Base-by-base conservation (phyloP, 352 stramenopile species). In the Pythium dissimile region DNA sequence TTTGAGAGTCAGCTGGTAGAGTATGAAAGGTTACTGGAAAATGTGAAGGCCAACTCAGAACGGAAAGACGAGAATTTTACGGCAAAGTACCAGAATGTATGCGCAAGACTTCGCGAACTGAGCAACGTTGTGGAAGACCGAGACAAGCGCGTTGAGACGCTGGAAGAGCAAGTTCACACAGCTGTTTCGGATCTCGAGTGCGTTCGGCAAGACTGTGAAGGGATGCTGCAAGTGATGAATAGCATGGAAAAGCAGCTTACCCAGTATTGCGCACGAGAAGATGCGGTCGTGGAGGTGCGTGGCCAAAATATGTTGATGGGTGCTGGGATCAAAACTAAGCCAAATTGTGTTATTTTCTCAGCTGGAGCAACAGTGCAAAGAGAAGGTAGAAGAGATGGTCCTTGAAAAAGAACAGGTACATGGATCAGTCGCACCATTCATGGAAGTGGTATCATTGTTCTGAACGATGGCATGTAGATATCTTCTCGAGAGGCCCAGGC, bases 211-310 rank as follows among this genome's bases (percentile, higher is more conserved):
- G 84, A 94, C 38, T 92, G 81, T 21, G 84, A 94, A 64, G 84
- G 81, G 6, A 94, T 94, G 80, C 46, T 94, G 3, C 74, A 76
- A n/a, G 84, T 94, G 27, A 75, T 94, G 42, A 88, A 72, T 20
- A 80, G 69, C 18, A 94, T 94, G 84, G 84, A 94, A 51, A 92
- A 89, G 31, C 84, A 92, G 51, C 54, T 94, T 20, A 87, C 71
- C 21, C 79, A 91, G 46, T 94, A 92, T 44, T 86, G 73, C 27
- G 57, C 77, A 8, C 65, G 84, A 15, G 84, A 94, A 59, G 81
- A 92, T 20, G 78, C 80, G 13, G 81, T 94, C 0, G 58, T 80
- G 13, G 79, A 89, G 71, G 83, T 90, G 53, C 32, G 41, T 32
- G 4, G 3, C 30, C 28, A 26, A 4, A 20, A 27, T 16, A 2